Evolutionary conservation across 805 yeast genomes (phyloP), one percentile per base, ranked within the genome.

Genomic region (Schizosaccharomyces osmophilus): DNA sequence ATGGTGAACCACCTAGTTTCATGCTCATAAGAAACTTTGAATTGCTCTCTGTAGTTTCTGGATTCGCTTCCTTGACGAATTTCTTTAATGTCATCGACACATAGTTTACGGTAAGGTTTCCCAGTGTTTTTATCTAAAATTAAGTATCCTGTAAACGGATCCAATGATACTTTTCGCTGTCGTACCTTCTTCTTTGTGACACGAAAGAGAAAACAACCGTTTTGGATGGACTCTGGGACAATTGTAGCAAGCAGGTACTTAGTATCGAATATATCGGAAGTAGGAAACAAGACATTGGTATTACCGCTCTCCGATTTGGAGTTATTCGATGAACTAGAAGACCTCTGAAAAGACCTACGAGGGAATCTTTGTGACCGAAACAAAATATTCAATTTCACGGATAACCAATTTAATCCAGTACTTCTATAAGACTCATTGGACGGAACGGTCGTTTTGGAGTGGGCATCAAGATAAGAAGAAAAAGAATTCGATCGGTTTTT

Each of bases 31-130:
- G 88, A 79, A 0, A 87, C 78, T 45, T 84, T 82, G 65, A 86
- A 79, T 70, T 88, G 95, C 68, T 89, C 95, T 63, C 95, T 73
- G 68, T 88, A 90, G 65, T 87, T 86, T 43, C 79, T 77, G 1
- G 96, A 96, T 66, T 84, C 86, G 24, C 77, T 78, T 2, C 83
- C 86, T 2, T 78, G 75, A 60, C 84, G 71, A 1, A 84, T 75
- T 62, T 79, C 80, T 63, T 79, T 78, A 59, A 87, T 83, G 62
- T 80, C 80, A 68, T 84, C 94, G 8, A 85, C 74, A 22, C 71
- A 70, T 63, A 82, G 67, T 48, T 68, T 70, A 3, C 26, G 22
- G 36, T 51, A 51, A 24, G 57, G 19, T 29, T 51, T 61, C 45
- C 63, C 64, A 2, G 75, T 64, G 66, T 77, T 77, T 64, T 74